Evolutionary conservation across 805 yeast genomes (phyloP), one percentile per base, ranked within the genome.

Genomic region (Nakazawaea anatomiae): DNA sequence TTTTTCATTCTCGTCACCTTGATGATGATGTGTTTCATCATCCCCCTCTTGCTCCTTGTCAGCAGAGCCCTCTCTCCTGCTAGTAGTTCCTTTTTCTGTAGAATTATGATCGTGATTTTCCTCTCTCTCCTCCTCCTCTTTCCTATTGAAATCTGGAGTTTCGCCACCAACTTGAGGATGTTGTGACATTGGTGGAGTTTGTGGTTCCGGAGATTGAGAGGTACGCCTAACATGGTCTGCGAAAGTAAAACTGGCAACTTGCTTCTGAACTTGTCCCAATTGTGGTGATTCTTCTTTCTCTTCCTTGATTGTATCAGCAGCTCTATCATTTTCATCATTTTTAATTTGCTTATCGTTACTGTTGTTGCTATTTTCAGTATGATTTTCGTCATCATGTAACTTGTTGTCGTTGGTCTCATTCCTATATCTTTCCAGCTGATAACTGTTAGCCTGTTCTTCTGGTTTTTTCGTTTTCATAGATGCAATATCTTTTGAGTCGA

Each of bases 91-190:
- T 41, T 46, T 44, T 65, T 68, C 39, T 56, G 56, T 52, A 64
- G 70, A 55, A 58, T 56, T 36, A 58, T 60, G 58, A 68, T 72
- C 69, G 62, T 64, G 51, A 65, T 73, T 47, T 52, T 61, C 58
- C 68, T 32, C 35, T 18, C 25, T 18, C 25, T 18, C 25, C 25
- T 18, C 25, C 25, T 18, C 25, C 25, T 18, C 25, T 18, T 18
- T 18, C 25, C 25, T 18, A 18, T 18, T 18, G 3, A 18, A 18
- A 18, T 18, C 25, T 18, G 25, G 25, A 18, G 25, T 18, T 18
- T 18, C 25, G 25, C 25, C 25, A 18, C 25, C 25, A 18, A 18
- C 25, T 18, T 18, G 46, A 4, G 50, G 29, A 25, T 38, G 25
- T 6, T 27, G 44, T 7, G 25, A 27, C 6, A 36, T 39, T n/a